phyloP scores from a whole-genome alignment of 1,139 yeast species.

The Pichia sp. region DNA sequence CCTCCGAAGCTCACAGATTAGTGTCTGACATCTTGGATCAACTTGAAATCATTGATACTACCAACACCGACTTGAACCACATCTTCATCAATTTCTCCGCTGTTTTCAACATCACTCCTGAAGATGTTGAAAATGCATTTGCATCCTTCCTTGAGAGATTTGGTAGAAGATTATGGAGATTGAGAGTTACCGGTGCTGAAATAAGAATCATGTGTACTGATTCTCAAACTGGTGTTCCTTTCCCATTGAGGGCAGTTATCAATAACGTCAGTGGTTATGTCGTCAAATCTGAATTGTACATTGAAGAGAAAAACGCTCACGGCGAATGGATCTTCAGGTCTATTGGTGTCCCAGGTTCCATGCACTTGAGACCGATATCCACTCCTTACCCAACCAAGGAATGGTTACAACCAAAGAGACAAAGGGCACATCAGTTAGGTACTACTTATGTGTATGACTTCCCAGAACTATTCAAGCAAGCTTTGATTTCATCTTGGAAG shows the following conservation, averaged over 20 bases:
- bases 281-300: slow-evolving; percentile 88
- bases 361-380: slow-evolving; percentile 94
- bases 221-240: slow-evolving; percentile 76
- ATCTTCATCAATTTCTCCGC: slow-evolving; percentile 95
- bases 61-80: slow-evolving; percentile 93
- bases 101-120: slow-evolving; percentile 86
- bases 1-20: slow-evolving; percentile 91
- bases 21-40: slow-evolving; percentile 95
- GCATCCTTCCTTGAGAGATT: slow-evolving; percentile 97
- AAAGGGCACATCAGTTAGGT: slow-evolving; percentile 97
- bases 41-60: slow-evolving; percentile 87
- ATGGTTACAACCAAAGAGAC: slow-evolving; percentile 96
- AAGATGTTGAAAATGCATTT: slow-evolving; percentile 95
- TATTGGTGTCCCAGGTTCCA: slow-evolving; percentile 87
- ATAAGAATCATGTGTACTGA: slow-evolving; percentile 94
- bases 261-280: slow-evolving; percentile 97
- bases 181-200: slow-evolving; percentile 96
- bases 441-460: slow-evolving; percentile 97
- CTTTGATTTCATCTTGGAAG: slow-evolving; percentile 80
- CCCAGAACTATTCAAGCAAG: slow-evolving; percentile 98
- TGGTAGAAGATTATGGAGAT: slow-evolving; percentile 94
- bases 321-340: slow-evolving; percentile 98
- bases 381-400: slow-evolving; percentile 98
- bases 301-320: slow-evolving; percentile 84
- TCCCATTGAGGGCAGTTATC: slow-evolving; percentile 94